These are phyloP conservation scores for Venturiaceae sp. DNA, from an alignment of 2,329 filamentous ascomycete species.

Conservation along the genomic window DNA sequence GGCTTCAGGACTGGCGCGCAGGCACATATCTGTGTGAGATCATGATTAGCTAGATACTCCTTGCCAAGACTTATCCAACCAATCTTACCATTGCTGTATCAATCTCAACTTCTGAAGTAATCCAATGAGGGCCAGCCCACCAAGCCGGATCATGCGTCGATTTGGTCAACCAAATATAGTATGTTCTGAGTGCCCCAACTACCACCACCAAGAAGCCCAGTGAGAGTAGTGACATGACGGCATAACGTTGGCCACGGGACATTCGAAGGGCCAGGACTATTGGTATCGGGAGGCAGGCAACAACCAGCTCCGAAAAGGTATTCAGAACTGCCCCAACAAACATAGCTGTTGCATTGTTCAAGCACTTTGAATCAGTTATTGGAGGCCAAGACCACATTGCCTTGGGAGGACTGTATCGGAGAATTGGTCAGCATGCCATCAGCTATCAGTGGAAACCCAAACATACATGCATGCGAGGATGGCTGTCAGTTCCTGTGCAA, in stretches of 20 bases:
- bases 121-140: slow-evolving; percentile 29
- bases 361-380: neutral
- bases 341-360: neutral
- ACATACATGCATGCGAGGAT: neutral
- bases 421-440: neutral
- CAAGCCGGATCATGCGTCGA: slow-evolving; percentile 33
- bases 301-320: slow-evolving; percentile 30
- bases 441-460: neutral
- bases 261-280: slow-evolving; percentile 32
- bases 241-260: slow-evolving; percentile 29
- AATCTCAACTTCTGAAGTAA: slow-evolving; percentile 34
- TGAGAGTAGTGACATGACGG: slow-evolving; percentile 28
- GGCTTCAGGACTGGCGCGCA: slow-evolving; percentile 6
- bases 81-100: slow-evolving; percentile 32
- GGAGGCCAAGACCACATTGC: neutral
- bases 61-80: too few species aligned
- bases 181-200: slow-evolving; percentile 33
- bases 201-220: slow-evolving; percentile 32
- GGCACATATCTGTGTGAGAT: slow-evolving; percentile 7
- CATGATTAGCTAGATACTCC: too few species aligned
- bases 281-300: slow-evolving; percentile 33
- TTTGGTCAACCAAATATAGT: slow-evolving; percentile 32
- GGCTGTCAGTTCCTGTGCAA: slow-evolving; percentile 21
- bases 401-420: neutral
- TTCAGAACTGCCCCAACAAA: slow-evolving; percentile 18